A percentile compares a stretch with the other conserved stretches of the same genome.
Evolutionary conservation across 2,329 filamentous ascomycete genomes (phyloP).

Genomic region (Rhinocladiella similis): DNA sequence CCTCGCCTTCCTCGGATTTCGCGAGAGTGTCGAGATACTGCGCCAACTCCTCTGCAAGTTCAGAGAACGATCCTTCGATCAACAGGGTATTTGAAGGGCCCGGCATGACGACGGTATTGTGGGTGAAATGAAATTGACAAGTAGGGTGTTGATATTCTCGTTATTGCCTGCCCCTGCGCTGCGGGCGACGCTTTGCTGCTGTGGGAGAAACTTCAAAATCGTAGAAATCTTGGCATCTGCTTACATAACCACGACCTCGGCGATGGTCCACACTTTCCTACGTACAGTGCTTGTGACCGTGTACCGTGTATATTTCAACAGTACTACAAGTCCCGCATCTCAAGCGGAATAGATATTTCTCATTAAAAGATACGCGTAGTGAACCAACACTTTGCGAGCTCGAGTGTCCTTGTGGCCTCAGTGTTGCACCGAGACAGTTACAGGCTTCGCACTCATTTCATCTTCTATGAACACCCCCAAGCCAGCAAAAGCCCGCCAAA

Average conservation of each 20-base stretch:
- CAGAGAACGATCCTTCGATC: conserved; percentile 90
- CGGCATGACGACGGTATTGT: conserved; percentile 49
- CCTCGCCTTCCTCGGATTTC: conserved; percentile 59
- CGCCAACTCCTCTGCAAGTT: conserved; percentile 91
- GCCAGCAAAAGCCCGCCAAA: conserved; percentile 89
- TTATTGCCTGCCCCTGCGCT: background rate
- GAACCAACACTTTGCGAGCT: no score
- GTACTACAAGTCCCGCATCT: no score
- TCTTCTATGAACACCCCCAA: conserved; percentile 84
- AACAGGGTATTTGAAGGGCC: conserved; percentile 63
- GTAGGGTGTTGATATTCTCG: background rate
- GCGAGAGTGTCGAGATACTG: conserved; percentile 86
- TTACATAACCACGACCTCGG: background rate
- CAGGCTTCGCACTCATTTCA: conserved; percentile 48
- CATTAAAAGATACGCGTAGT: no score
- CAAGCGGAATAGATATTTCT: no score
- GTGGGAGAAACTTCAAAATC: conserved; percentile 2
- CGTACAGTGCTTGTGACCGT: no score
- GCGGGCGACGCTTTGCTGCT: conserved; percentile 1
- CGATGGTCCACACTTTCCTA: no score
- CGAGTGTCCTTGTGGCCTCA: background rate
- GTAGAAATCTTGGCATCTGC: background rate
- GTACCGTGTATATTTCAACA: no score
- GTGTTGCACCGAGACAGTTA: conserved; percentile 8
- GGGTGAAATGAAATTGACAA: background rate